Percentiles rank a stretch among this genome's conserved stretches.
Conservation (phyloP, 768 basidiomycete genomes). For the Hygrophorus pudorinus region DNA sequence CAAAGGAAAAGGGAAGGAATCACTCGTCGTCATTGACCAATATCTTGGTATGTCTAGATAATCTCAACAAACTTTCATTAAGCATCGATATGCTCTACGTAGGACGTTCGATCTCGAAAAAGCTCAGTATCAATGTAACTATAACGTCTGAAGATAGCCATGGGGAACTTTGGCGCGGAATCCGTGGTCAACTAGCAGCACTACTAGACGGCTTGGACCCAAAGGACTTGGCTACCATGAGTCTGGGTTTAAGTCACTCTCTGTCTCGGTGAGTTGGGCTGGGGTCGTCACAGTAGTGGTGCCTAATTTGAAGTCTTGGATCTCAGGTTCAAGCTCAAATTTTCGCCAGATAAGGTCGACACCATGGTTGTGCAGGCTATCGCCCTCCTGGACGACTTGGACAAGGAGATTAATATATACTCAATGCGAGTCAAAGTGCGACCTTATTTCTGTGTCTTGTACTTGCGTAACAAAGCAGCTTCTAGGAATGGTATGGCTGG, state of each 20-base stretch:
- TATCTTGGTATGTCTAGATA: conserved; percentile 61
- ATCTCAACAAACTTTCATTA: not conserved
- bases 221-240: conserved; percentile 95
- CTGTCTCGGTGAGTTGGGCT: conserved; percentile 60
- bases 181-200: conserved; percentile 77
- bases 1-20: conserved; percentile 87
- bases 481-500: conserved; percentile 99
- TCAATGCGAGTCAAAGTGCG: conserved; percentile 96
- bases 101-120: conserved; percentile 61
- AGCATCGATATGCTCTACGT: conserved; percentile 3
- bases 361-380: conserved; percentile 99
- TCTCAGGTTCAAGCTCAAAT: conserved; percentile 92
- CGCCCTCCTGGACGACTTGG: conserved; percentile 92
- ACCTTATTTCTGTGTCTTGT: not conserved
- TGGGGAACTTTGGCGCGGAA: conserved; percentile 89
- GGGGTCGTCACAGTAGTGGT: not conserved
- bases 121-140: conserved; percentile 83
- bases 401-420: conserved; percentile 99
- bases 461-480: not conserved
- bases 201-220: conserved; percentile 88
- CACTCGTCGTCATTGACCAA: conserved; percentile 77
- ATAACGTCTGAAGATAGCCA: conserved; percentile 40
- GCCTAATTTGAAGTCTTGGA: conserved; percentile 18
- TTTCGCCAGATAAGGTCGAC: conserved; percentile 99
- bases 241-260: conserved; percentile 93